A percentile compares a stretch with the other conserved stretches of the same genome.
Conservation (phyloP, 768 basidiomycete species). For the Termitomyces sp. region DNA sequence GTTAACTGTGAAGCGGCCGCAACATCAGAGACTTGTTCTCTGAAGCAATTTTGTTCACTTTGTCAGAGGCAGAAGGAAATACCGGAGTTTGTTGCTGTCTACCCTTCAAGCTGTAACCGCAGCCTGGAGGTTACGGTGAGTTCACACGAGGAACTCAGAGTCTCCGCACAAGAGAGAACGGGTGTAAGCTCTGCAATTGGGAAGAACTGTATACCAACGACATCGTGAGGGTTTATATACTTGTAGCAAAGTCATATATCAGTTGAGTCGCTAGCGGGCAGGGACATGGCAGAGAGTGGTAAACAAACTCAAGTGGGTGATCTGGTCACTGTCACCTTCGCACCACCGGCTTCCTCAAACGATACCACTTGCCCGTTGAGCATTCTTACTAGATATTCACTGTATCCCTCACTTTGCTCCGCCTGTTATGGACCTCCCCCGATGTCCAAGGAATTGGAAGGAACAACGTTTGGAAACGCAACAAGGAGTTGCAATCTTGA, state of each 20-base stretch:
- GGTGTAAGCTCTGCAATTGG: too few relatives aligned
- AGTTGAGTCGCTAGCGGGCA: too few relatives aligned
- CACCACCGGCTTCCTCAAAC: conserved; percentile 26
- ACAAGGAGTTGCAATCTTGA: conserved; percentile 23
- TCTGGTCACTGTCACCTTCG: conserved; percentile 5
- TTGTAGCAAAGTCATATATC: too few relatives aligned
- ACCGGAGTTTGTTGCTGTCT: conserved; percentile 32
- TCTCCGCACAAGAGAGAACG: too few relatives aligned
- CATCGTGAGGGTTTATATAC: too few relatives aligned
- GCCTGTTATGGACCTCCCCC: conserved; percentile 35
- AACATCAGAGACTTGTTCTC: conserved; percentile 15
- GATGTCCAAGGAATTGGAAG: conserved; percentile 43
- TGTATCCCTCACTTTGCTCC: conserved; percentile 45
- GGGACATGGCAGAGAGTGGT: too few relatives aligned
- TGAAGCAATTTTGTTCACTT: conserved; percentile 28
- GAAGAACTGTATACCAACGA: too few relatives aligned
- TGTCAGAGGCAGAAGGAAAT: not conserved
- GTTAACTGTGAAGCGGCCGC: too few relatives aligned
- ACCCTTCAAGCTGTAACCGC: conserved; percentile 4
- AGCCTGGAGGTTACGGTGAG: too few relatives aligned
- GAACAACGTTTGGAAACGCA: conserved; percentile 38
- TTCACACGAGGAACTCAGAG: too few relatives aligned
- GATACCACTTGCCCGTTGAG: conserved; percentile 35
- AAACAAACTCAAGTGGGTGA: too few relatives aligned
- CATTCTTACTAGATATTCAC: conserved; percentile 50